Evolutionary conservation across 1,284 basidiomycete genomes (phyloP).

Genomic region (Ceratobasidium sp.): DNA sequence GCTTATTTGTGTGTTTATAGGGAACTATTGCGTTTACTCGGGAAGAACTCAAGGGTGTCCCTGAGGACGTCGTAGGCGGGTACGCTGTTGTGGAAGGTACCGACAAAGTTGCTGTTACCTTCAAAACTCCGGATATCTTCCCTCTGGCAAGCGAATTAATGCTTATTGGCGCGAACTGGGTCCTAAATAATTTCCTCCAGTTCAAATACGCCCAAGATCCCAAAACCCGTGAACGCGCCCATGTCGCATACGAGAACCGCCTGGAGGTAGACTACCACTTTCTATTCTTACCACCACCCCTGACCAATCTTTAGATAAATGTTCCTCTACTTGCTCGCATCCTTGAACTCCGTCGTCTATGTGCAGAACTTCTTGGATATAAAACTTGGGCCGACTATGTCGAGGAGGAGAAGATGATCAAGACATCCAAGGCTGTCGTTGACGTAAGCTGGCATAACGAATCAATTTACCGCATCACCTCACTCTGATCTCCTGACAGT

Average conservation of each 20-base stretch:
- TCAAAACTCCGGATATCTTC: conserved; percentile 77
- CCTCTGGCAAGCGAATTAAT: conserved; percentile 62
- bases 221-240: conserved; percentile 68
- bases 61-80: conserved; percentile 75
- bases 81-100: conserved; percentile 60
- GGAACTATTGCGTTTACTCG: conserved; percentile 67
- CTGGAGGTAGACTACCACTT: conserved; percentile 50
- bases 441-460: conserved; percentile 51
- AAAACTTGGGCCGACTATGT: conserved; percentile 82
- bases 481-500: conserved; percentile 49
- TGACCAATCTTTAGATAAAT: conserved; percentile 56
- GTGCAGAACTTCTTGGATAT: conserved; percentile 72
- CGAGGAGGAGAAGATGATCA: conserved; percentile 86
- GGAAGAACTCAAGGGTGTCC: conserved; percentile 80
- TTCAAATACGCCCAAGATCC: conserved; percentile 79
- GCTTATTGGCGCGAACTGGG: neutral
- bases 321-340: conserved; percentile 70
- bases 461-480: neutral
- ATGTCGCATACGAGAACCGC: conserved; percentile 70
- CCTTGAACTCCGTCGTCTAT: conserved; percentile 70
- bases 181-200: conserved; percentile 50
- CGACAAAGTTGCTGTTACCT: conserved; percentile 57
- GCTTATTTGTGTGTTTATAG: conserved; percentile 50
- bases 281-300: too few species aligned
- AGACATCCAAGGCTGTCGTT: conserved; percentile 65